These are phyloP conservation scores for Malassezia nana DNA, from an alignment of 1,284 basidiomycete genomes.

Conservation along the genomic window DNA sequence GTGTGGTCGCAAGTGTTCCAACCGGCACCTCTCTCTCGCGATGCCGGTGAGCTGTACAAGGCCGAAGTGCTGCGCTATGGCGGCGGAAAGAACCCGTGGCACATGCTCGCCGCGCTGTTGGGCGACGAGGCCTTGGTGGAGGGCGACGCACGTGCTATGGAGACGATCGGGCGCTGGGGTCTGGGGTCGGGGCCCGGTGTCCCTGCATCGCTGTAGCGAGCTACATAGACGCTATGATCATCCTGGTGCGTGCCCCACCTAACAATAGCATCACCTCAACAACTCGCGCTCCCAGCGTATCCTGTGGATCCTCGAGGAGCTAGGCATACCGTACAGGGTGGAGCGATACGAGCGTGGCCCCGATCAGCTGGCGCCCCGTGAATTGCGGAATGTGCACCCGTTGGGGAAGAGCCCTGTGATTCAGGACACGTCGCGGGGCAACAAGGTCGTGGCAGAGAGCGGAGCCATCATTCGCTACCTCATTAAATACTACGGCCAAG, in stretches of 20 bases:
- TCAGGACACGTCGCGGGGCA: slow-evolving; percentile 30
- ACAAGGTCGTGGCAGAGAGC: slow-evolving; percentile 39
- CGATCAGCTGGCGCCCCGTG: slow-evolving; percentile 29
- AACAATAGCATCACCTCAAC: slow-evolving; percentile 36
- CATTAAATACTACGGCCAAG: slow-evolving; percentile 42
- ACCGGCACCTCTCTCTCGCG: slow-evolving; percentile 42
- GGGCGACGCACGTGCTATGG: slow-evolving; percentile 75
- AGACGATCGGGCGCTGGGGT: slow-evolving; percentile 60
- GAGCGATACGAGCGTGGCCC: slow-evolving; percentile 36
- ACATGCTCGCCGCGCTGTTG: slow-evolving; percentile 71
- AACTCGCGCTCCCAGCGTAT: slow-evolving; percentile 45
- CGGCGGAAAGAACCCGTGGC: slow-evolving; percentile 86
- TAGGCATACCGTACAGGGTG: slow-evolving; percentile 40
- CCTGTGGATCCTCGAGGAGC: slow-evolving; percentile 47
- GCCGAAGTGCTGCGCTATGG: slow-evolving; percentile 66
- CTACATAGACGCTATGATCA: slow-evolving; percentile 23
- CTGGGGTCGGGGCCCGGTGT: no score
- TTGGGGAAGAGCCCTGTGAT: slow-evolving; percentile 45
- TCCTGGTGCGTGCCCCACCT: slow-evolving; percentile 15
- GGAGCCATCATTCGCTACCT: slow-evolving; percentile 44
- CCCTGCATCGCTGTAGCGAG: background rate
- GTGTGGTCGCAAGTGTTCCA: slow-evolving; percentile 74
- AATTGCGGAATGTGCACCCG: slow-evolving; percentile 35
- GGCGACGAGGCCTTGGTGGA: slow-evolving; percentile 57
- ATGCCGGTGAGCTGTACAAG: slow-evolving; percentile 67